phyloP scores from a whole-genome alignment of 2,329 filamentous ascomycete species.

The Colletotrichum orchidophilum region DNA sequence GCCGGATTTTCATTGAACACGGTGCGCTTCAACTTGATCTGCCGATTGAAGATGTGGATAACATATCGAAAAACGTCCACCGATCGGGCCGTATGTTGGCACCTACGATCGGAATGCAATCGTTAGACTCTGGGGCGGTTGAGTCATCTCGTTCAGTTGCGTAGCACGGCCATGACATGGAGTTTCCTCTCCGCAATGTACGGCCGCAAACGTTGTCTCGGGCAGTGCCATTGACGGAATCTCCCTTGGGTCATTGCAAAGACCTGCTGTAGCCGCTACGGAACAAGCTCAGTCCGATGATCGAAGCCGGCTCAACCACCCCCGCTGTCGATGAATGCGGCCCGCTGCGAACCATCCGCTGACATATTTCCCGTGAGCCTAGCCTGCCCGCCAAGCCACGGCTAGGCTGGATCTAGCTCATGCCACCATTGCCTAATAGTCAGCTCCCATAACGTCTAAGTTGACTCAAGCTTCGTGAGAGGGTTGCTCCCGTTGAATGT shows the following conservation, averaged over 20 bases:
- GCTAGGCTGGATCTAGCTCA: background rate
- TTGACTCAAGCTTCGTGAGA: background rate
- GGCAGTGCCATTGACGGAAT: slow-evolving; percentile 14
- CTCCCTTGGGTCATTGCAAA: background rate
- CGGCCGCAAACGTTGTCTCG: slow-evolving; percentile 31
- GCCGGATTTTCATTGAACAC: background rate
- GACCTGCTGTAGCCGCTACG: background rate
- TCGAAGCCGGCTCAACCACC: background rate
- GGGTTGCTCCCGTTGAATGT: slow-evolving; percentile 21
- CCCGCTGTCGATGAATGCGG: slow-evolving; percentile 22
- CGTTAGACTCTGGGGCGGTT: background rate
- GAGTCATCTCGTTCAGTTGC: background rate
- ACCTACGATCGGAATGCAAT: background rate
- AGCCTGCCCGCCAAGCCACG: background rate
- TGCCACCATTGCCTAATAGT: background rate
- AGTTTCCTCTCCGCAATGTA: background rate
- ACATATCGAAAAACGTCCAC: background rate
- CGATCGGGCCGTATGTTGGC: background rate
- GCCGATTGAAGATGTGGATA: background rate
- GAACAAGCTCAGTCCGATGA: background rate
- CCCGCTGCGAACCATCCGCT: slow-evolving; percentile 4
- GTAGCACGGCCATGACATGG: background rate
- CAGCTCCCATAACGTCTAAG: slow-evolving; percentile 11
- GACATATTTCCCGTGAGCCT: slow-evolving; percentile 5
- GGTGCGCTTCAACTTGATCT: background rate